These are phyloP conservation scores for Cutaneotrichosporon sp. DNA, from an alignment of 1,284 basidiomycete genomes.

Conservation along the genomic window DNA sequence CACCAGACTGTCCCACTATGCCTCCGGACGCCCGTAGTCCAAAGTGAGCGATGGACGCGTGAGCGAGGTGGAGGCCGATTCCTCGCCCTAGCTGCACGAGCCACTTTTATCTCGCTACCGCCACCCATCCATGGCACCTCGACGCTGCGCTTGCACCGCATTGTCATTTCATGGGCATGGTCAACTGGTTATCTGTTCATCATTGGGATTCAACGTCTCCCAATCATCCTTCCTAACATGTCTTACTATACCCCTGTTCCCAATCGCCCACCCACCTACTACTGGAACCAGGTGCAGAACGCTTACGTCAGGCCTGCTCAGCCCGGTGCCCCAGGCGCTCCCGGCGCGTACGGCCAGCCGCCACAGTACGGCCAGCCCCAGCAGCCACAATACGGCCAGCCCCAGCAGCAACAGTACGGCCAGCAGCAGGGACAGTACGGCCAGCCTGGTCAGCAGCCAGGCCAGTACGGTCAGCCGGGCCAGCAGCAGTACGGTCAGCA, in stretches of 20 bases:
- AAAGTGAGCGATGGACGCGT: neutral
- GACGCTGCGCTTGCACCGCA: no score
- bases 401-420: constrained; percentile 24
- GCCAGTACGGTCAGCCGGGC: constrained; percentile 17
- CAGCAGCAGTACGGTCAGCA: constrained; percentile 29
- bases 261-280: neutral
- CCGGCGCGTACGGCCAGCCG: constrained; percentile 14
- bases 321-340: constrained; percentile 12
- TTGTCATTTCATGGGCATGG: no score
- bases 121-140: no score
- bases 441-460: constrained; percentile 18
- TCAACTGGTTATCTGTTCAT: no score
- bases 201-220: neutral
- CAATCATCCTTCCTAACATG: neutral
- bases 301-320: constrained; percentile 12
- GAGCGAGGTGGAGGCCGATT: no score
- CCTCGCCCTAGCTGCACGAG: no score
- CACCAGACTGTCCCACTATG: no score
- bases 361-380: constrained; percentile 31
- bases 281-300: neutral
- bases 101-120: no score
- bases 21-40: no score
- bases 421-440: constrained; percentile 29
- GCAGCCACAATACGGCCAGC: constrained; percentile 23
- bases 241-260: neutral